phyloP scores from a whole-genome alignment of 2,329 filamentous ascomycete genomes.

The Penicillium sp. region DNA sequence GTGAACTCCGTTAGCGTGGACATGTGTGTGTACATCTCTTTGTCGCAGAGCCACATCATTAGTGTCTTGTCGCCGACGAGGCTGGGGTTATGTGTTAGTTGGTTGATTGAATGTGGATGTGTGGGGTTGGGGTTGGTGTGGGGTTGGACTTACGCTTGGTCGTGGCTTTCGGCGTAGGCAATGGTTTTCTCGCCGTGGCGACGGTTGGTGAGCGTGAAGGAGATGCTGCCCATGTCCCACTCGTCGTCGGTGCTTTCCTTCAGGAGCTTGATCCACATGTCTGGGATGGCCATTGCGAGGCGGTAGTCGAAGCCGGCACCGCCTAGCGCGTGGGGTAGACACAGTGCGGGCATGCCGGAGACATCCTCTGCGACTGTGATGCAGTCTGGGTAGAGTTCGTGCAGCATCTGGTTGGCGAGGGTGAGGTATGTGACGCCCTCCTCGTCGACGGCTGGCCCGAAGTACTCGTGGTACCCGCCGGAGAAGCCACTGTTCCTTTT shows the following conservation, averaged over 20 bases:
- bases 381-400: conserved; percentile 72
- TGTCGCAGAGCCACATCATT: conserved; percentile 97
- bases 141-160: conserved; percentile 71
- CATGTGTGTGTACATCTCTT: conserved; percentile 97
- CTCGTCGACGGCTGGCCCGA: conserved; percentile 77
- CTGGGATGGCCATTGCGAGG: conserved; percentile 92
- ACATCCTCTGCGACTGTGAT: conserved; percentile 97
- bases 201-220: conserved; percentile 81
- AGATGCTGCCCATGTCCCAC: conserved; percentile 81
- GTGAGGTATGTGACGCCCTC: conserved; percentile 92
- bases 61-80: conserved; percentile 93
- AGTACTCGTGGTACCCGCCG: conserved; percentile 96
- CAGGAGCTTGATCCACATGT: conserved; percentile 98
- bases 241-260: conserved; percentile 86
- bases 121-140: background rate
- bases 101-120: background rate
- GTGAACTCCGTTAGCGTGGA: conserved; percentile 75
- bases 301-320: conserved; percentile 96
- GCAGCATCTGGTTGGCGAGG: conserved; percentile 91
- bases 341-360: conserved; percentile 96
- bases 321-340: conserved; percentile 71
- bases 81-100: conserved; percentile 27
- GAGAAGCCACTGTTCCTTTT: conserved; percentile 66
- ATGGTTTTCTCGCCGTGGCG: conserved; percentile 97
- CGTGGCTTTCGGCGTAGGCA: conserved; percentile 92